These are phyloP conservation scores for Eutrema japonicum DNA, from an alignment of 345 rosid genomes.

Conservation along the genomic window DNA sequence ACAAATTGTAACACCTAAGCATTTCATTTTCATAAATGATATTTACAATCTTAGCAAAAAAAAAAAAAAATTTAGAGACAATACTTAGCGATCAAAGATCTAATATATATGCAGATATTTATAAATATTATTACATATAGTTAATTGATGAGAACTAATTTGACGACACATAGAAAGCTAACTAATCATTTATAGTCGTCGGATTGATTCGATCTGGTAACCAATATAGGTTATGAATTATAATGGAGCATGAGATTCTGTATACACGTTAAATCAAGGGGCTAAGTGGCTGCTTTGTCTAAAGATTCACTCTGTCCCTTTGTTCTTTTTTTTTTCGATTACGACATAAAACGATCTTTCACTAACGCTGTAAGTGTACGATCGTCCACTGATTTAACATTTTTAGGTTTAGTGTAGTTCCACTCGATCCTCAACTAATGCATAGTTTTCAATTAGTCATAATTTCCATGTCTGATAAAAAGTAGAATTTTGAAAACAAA, in stretches of 20 bases:
- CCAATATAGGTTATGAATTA: slow-evolving; percentile 5
- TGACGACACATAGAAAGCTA: background rate
- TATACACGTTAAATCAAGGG: slow-evolving; percentile 33
- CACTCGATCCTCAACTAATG: slow-evolving; percentile 38
- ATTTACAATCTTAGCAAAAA: too few species aligned
- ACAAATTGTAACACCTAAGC: too few species aligned
- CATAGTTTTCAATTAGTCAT: slow-evolving; percentile 29
- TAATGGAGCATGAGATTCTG: slow-evolving; percentile 44
- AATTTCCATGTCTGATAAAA: slow-evolving; percentile 7
- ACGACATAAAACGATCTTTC: slow-evolving; percentile 36
- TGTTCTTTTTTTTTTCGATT: slow-evolving; percentile 28
- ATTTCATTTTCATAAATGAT: too few species aligned
- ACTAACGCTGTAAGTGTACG: slow-evolving; percentile 25
- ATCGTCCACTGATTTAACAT: slow-evolving; percentile 37
- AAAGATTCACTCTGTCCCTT: slow-evolving; percentile 46
- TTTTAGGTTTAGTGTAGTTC: slow-evolving; percentile 39
- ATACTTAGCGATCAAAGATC: background rate
- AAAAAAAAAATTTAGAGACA: too few species aligned
- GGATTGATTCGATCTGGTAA: slow-evolving; percentile 29
- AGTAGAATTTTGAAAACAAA: background rate
- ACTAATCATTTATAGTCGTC: slow-evolving; percentile 17
- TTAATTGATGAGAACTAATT: background rate
- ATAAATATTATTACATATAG: too few species aligned
- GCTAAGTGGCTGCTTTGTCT: slow-evolving; percentile 45
- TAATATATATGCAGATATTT: background rate